phyloP scores from a whole-genome alignment of 371 early-diverging fungal genomes.

The Smittium mucronatum region DNA sequence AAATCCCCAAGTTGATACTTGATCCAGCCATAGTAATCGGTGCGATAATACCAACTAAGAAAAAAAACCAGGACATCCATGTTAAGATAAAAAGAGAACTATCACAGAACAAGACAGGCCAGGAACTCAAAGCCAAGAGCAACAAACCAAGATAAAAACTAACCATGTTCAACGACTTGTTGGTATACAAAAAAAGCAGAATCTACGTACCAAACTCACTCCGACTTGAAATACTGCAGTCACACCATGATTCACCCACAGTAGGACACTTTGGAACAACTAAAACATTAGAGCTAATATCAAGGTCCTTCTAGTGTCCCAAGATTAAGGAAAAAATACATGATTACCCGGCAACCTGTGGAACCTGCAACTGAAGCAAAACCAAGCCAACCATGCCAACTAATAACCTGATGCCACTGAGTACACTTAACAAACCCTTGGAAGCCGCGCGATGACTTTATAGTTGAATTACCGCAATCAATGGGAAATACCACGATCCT shows the following conservation, averaged over 20 bases:
- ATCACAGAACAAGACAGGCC: too few species aligned
- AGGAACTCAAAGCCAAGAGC: not conserved
- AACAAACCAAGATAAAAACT: not conserved
- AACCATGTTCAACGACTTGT: not conserved
- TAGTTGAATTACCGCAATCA: constrained; percentile 23
- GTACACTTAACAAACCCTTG: not conserved
- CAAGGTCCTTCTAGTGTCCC: not conserved
- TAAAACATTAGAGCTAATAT: not conserved
- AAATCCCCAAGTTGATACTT: not conserved
- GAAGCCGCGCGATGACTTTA: constrained; percentile 18
- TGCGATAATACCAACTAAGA: too few species aligned
- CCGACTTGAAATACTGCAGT: not conserved
- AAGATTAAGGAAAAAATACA: not conserved
- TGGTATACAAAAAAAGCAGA: not conserved
- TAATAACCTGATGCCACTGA: not conserved
- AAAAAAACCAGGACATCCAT: too few species aligned
- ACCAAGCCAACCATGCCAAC: not conserved
- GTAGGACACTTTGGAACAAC: not conserved
- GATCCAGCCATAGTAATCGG: not conserved
- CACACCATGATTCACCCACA: not conserved
- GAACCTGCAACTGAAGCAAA: not conserved
- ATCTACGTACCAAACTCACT: not conserved
- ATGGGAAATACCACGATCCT: constrained; percentile 21
- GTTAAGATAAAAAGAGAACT: too few species aligned
- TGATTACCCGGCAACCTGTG: not conserved